A percentile compares a stretch with the other conserved stretches of the same genome.
These are phyloP conservation scores for Leishmania mexicana DNA, from an alignment of 208 protist genomes.

Conservation along the genomic window DNA sequence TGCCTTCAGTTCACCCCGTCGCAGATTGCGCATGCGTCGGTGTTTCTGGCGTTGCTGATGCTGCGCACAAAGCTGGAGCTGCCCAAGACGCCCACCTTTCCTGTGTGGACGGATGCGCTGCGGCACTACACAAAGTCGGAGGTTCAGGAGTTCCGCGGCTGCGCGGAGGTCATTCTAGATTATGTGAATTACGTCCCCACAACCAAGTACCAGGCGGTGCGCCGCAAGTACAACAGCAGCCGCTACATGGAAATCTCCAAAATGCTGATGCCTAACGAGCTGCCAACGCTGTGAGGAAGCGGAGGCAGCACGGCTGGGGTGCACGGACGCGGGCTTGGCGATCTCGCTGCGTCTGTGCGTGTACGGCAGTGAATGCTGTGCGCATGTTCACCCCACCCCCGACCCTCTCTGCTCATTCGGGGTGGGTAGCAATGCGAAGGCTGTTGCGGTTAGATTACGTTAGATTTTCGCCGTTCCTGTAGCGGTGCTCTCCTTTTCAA, in stretches of 20 bases:
- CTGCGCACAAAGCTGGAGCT: conserved; percentile 53
- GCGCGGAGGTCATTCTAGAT: conserved; percentile 81
- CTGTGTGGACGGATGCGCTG: conserved; percentile 66
- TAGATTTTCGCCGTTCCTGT: background rate
- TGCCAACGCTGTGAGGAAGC: conserved; percentile 34
- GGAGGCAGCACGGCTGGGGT: background rate
- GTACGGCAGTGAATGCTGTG: conserved; percentile 1
- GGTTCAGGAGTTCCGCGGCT: conserved; percentile 69
- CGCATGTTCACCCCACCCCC: background rate
- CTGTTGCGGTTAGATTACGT: background rate
- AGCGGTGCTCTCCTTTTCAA: background rate
- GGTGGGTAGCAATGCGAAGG: background rate
- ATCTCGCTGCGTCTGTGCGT: background rate
- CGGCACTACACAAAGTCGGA: conserved; percentile 70
- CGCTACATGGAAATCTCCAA: conserved; percentile 82
- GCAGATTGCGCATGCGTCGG: conserved; percentile 89
- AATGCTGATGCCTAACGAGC: conserved; percentile 62
- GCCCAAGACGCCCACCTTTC: conserved; percentile 16
- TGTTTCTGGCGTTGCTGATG: conserved; percentile 89
- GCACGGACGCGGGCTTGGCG: background rate
- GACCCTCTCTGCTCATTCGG: background rate
- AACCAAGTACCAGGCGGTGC: conserved; percentile 87
- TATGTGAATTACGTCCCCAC: conserved; percentile 80
- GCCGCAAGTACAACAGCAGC: conserved; percentile 85
- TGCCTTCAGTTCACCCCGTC: conserved; percentile 94